phyloP scores from a whole-genome alignment of 306 rosid species.

The Trichosanthes truncata region DNA sequence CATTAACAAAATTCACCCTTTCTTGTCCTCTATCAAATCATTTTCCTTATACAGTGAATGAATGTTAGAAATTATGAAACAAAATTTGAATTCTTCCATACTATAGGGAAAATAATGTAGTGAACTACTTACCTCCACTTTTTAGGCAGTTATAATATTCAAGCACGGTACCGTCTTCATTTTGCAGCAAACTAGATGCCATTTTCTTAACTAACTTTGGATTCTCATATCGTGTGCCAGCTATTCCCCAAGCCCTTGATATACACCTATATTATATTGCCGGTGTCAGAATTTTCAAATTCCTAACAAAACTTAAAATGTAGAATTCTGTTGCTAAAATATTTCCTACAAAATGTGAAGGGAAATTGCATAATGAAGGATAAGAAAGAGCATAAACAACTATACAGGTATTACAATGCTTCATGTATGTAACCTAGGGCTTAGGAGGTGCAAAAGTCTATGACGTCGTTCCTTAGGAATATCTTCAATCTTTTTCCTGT shows the following conservation, averaged over 20 bases:
- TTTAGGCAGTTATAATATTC: slow-evolving; percentile 60
- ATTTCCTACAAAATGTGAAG: background rate
- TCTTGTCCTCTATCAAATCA: background rate
- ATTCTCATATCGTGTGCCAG: slow-evolving; percentile 66
- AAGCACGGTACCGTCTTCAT: slow-evolving; percentile 26
- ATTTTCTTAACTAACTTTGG: slow-evolving; percentile 53
- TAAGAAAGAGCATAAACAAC: background rate
- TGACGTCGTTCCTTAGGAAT: slow-evolving; percentile 75
- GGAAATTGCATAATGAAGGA: background rate
- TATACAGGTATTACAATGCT: slow-evolving; percentile 5
- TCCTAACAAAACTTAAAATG: background rate
- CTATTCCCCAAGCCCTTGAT: slow-evolving; percentile 81
- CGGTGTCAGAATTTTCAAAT: slow-evolving; percentile 16
- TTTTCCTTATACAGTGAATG: background rate
- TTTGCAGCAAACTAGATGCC: slow-evolving; percentile 34
- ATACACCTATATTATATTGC: slow-evolving; percentile 44
- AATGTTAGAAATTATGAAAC: background rate
- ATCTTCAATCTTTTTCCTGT: slow-evolving; percentile 83
- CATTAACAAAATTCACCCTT: background rate
- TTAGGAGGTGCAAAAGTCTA: slow-evolving; percentile 46
- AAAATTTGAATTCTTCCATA: background rate
- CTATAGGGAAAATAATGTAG: no score
- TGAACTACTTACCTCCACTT: slow-evolving; percentile 47
- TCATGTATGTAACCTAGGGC: slow-evolving; percentile 44
- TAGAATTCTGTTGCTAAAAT: background rate